Base-by-base conservation (phyloP, 2,329 filamentous ascomycete genomes). In the Aspergillus transmontanensis region DNA sequence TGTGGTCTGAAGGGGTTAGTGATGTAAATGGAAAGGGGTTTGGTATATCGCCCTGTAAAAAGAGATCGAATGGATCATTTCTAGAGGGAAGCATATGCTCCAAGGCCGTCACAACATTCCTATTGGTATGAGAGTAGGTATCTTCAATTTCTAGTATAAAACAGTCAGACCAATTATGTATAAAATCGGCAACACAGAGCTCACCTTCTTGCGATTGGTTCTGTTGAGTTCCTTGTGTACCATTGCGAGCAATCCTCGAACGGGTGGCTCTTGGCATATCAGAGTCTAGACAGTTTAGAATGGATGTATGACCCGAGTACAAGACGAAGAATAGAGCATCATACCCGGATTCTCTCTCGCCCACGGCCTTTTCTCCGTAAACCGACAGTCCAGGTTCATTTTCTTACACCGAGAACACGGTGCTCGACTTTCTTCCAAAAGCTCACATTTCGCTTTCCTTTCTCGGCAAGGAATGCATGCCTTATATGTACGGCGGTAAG, bases 401-500 rank as follows among this genome's bases (percentile, higher is more conserved):
- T 79, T 74, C 66, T 71, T 71, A 69, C 80, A 82, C 69, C 80
- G 70, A 63, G 77, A 72, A 64, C 80, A 81, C 36, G 78, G 69
- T 60, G 11, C 2, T 19, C 76, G 72, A 54, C 68, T 69, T 59
- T 75, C 62, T 10, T 74, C 74, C 10, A 69, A 73, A 10, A 78
- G 68, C 43, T 81, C 78, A 62, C 81, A 83, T 69, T 80, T 82
- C 41, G 79, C 78, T 67, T 82, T 83, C 30, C 79, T 71, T 61
- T 78, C 75, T 19, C 80, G 76, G 66, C 80, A 83, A 53, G 80
- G 78, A 59, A 80, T 78, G 68, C 81, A 83, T 21, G 81, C 81
- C 68, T 83, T 82, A 73, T 82, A 83, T 28, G 80, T 77, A 54
- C 80, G 78, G 66, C 81, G 78, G 64, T 80, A 82, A 55, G 79